These are phyloP conservation scores for Zangia roseola DNA, from an alignment of 768 basidiomycete species.

Conservation along the genomic window DNA sequence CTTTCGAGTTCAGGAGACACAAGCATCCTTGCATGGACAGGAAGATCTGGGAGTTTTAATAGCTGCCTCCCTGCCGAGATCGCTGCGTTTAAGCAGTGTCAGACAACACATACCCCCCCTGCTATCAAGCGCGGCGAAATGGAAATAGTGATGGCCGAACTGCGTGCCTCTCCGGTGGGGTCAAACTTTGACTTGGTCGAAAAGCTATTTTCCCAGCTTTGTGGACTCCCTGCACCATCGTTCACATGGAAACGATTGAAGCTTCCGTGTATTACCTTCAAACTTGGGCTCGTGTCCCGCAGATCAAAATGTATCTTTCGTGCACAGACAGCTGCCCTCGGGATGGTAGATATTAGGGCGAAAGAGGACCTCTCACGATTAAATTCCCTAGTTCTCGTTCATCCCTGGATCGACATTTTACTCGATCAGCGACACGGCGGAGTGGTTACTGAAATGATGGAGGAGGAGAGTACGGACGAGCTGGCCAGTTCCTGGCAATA, in stretches of 20 bases:
- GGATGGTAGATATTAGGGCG: conserved; percentile 3
- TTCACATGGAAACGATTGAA: neutral
- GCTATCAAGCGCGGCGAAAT: neutral
- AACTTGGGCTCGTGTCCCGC: neutral
- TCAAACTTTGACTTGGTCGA: neutral
- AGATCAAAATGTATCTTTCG: neutral
- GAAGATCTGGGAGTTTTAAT: too few relatives aligned
- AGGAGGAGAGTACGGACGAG: too few relatives aligned
- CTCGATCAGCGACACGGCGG: neutral
- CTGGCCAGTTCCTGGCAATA: too few relatives aligned
- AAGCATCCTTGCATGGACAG: too few relatives aligned
- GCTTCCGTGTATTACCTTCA: conserved; percentile 1
- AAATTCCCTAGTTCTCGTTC: neutral
- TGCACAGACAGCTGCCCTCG: neutral
- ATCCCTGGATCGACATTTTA: conserved; percentile 1
- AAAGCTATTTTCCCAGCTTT: neutral
- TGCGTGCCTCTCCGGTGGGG: neutral
- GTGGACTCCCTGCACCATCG: neutral
- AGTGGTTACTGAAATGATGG: too few relatives aligned
- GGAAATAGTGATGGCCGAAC: neutral
- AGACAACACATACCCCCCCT: neutral
- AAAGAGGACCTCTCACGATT: neutral
- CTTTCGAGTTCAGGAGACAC: too few relatives aligned
- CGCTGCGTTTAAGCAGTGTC: too few relatives aligned
- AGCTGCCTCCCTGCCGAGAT: too few relatives aligned